Conservation (phyloP, 352 stramenopile genomes). For the Globisporangium solare region DNA sequence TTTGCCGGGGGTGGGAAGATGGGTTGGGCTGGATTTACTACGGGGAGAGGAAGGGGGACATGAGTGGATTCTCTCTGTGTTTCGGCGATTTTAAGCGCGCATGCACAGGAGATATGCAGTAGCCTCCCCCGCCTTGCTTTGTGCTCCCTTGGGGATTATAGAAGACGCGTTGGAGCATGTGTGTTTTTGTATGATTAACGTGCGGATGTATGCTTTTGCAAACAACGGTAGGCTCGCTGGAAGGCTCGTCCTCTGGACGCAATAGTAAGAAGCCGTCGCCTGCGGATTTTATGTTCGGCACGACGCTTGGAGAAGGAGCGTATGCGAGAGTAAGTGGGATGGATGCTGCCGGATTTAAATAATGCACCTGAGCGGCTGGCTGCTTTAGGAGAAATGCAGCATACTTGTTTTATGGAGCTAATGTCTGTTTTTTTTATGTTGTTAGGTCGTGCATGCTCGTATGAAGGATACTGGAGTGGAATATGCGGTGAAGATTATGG, state of each 20-base stretch:
- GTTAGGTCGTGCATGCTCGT: slow-evolving; percentile 77
- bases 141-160: too few species aligned
- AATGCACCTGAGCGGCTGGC: background rate
- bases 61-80: too few species aligned
- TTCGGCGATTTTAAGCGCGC: too few species aligned
- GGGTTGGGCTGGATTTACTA: background rate
- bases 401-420: background rate
- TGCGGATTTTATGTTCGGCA: slow-evolving; percentile 88
- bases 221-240: slow-evolving; percentile 20
- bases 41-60: background rate
- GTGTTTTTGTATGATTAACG: background rate
- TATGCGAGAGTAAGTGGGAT: slow-evolving; percentile 65
- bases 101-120: too few species aligned
- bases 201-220: background rate
- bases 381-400: background rate
- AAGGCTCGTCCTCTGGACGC: slow-evolving; percentile 32
- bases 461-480: slow-evolving; percentile 85
- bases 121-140: too few species aligned
- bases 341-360: background rate
- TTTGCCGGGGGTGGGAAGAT: background rate
- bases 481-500: slow-evolving; percentile 91
- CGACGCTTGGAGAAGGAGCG: slow-evolving; percentile 81
- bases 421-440: background rate
- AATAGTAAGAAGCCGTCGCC: slow-evolving; percentile 73
- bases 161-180: background rate